Conservation (phyloP, 2,329 filamentous ascomycete genomes). For the Fusarium sulawesiense region DNA sequence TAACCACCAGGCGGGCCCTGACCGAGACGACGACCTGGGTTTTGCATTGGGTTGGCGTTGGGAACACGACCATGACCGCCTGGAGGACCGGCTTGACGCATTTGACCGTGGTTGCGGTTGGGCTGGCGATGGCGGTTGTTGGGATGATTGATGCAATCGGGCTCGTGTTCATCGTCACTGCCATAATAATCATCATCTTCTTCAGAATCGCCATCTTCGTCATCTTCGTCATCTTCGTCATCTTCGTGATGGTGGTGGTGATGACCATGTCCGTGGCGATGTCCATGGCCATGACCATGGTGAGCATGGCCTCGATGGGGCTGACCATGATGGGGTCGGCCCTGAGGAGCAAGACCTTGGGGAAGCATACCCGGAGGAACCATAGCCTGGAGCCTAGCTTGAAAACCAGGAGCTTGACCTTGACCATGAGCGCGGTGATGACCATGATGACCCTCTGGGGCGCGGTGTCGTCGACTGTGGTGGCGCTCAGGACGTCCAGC, state of each 20-base stretch:
- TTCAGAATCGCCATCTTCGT: neutral
- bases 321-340: neutral
- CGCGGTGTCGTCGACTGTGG: neutral
- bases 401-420: no score
- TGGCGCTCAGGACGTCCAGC: neutral
- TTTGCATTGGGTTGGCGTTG: neutral
- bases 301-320: neutral
- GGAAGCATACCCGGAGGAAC: no score
- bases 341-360: no score
- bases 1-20: neutral
- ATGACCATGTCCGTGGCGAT: neutral
- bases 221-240: neutral
- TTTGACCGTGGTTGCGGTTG: neutral
- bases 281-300: no score
- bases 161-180: neutral
- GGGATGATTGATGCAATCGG: neutral
- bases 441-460: fast-evolving
- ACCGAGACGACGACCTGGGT: neutral
- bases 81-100: neutral
- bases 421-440: no score
- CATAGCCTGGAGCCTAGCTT: no score
- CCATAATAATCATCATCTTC: no score
- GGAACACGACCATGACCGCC: neutral
- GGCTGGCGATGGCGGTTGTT: neutral
- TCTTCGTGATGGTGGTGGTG: neutral